Evolutionary conservation across 2,329 filamentous ascomycete species (phyloP), one percentile per base, ranked within the genome.

Genomic region (Colletotrichum abscissum): DNA sequence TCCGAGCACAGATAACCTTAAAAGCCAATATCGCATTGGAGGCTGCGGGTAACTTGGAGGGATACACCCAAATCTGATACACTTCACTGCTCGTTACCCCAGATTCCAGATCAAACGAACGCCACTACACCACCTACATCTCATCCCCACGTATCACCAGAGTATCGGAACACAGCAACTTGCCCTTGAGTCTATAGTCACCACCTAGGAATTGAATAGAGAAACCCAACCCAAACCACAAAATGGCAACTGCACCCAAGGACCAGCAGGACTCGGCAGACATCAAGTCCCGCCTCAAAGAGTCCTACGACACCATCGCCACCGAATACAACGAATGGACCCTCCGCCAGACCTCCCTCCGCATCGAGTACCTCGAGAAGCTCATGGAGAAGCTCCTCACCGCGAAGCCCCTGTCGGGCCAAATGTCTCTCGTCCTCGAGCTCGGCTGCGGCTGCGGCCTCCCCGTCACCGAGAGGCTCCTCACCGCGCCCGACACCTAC

Each of bases 391-490:
- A 78, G 22, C 77, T 83, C 16, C 73, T 76, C 12, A 22, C 71
- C 19, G 63, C 63, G 11, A 68, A 64, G 55, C 35, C 16, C 57
- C 69, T 35, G 1, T n/a, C 71, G 12, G 71, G 71, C 9, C 71
- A 73, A 35, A 71, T 42, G 67, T 73, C 67, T 0, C 63, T 69
- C 22, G 77, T 84, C 26, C 81, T 86, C 30, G 85, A 86, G 72
- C 80, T 86, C 8, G 85, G 85, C 56, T 85, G 84, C 76, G 85
- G 85, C 55, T 77, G 80, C 42, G 84, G 84, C 46, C 49, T 81
- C 8, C 84, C 84, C 8, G 80, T 82, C 14, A 81, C 81, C 1
- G 71, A 78, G 62, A 78, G 72, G 57, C 80, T 86, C 14, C 78
- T 86, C 5, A 74, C 76, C 2, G 74, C 76, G 38, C 72, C 76